Evolutionary conservation across 2,329 filamentous ascomycete species (phyloP).

Genomic region (Fusarium fujikuroi): DNA sequence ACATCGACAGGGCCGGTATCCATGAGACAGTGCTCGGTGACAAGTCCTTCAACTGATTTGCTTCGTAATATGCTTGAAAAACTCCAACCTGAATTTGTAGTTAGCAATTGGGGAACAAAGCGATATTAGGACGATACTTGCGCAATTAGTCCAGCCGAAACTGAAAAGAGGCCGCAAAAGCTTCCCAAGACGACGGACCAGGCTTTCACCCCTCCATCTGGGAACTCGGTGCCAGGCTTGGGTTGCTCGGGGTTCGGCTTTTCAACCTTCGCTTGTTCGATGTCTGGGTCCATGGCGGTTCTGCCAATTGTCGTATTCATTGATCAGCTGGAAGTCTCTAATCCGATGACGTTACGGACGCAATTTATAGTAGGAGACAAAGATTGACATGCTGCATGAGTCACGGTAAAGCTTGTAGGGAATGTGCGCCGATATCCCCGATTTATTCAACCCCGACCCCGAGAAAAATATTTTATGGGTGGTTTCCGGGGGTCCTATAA

Average conservation of each 20-base stretch:
- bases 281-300: background rate
- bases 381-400: background rate
- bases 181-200: fast-evolving
- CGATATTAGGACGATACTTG: too few relatives aligned
- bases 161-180: background rate
- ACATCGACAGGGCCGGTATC: background rate
- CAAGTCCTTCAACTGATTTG: background rate
- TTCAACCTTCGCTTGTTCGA: background rate
- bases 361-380: background rate
- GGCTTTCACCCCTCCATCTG: background rate
- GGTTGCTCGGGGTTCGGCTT: background rate
- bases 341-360: too few relatives aligned
- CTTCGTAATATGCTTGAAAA: background rate
- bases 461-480: background rate
- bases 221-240: fast-evolving
- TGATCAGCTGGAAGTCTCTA: fast-evolving
- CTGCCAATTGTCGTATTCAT: background rate
- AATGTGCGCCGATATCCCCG: background rate
- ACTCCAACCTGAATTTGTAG: background rate
- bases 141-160: background rate
- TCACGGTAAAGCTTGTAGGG: background rate
- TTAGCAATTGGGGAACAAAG: background rate
- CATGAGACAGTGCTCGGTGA: background rate
- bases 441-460: background rate
- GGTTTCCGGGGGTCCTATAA: background rate